Evolutionary conservation across 2,329 filamentous ascomycete genomes (phyloP), one percentile per base, ranked within the genome.

Genomic region (Nigrospora osmanthi): DNA sequence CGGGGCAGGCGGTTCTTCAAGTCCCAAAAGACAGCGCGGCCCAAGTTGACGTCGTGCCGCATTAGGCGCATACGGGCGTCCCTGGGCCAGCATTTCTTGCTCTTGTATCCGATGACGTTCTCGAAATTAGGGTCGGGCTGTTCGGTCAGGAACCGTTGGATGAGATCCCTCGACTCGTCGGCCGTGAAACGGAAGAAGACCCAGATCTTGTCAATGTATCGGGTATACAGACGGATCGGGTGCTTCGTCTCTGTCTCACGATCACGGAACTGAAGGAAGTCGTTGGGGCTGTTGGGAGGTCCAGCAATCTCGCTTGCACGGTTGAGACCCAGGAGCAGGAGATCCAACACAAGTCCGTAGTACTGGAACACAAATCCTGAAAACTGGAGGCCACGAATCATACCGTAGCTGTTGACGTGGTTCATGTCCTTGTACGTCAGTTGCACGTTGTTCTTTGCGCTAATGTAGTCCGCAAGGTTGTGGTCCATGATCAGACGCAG

Each of bases 351-450:
- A 49, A 98, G 74, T 39, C 94, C 93, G 57, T 98, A 98, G 74
- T 90, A 98, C 62, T 98, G 93, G 77, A 98, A 98, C 17, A 98
- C 93, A 51, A 98, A 98, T 0, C 89, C 93, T 2, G 93, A 96
- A 69, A 98, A 98, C 54, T 98, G 94, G 14, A 98, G 76, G 55
- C 94, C 93, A 58, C 93, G 89, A 58, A 98, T 96, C 85, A 98
- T 87, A 55, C 93, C 93, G 61, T 97, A 98, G 61, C 89, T 94
- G 69, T 98, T 98, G 61, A 94, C 93, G 60, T 98, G 93, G 61
- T 96, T 97, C 93, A 98, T 98, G 58, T 98, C 93, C 72, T 98
- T 98, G 75, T 98, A 98, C 50, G 94, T 96, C 51, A 98, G 78
- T 63, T 96, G 91, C 12, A 98, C 93, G 60, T 98, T 98, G 74